Base-by-base conservation (phyloP, 2,329 filamentous ascomycete genomes). In the Macrophomina phaseolina region DNA sequence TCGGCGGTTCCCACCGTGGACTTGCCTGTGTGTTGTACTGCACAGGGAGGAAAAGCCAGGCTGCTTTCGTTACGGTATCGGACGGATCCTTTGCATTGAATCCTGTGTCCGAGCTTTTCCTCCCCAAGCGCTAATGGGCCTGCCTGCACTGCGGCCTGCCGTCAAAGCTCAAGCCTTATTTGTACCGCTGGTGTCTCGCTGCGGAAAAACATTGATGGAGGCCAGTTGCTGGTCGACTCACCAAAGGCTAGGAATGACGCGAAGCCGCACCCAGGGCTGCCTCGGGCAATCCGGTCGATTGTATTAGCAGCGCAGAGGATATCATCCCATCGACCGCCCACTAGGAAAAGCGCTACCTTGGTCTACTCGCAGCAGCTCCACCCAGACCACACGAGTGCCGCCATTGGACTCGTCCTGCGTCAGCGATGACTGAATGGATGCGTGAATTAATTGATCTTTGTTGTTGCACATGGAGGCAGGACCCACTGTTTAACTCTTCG, bases 141-240 rank as follows among this genome's bases (percentile, higher is more conserved):
- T 23, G 58, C 42, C 58, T 46, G 58, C 23, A 32, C 11, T 32
- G 42, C 14, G 7, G 5, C 16, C 12, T n/a, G 40, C 18, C 23
- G 58, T 62, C 58, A 48, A 46, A 49, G 58, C 58, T 62, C 58
- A 62, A 62, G 28, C n/a, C 45, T 62, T 62, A 62, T 36, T 42
- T 58, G 38, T 9, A 58, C 53, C 28, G 36, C 53, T 58, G 1
- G 11, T 42, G 9, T 55, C 52, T 36, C 52, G 52, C 52, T 55
- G 52, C 52, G 52, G 52, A 55, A 55, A 55, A 55, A 55, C 52
- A 40, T 55, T 9, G 18, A 55, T 12, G 7, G 32, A 32, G 11
- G n/a, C 8, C 11, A 7, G 16, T 18, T 9, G 32, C 16, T 12
- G 8, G 34, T 45, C 42, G 12, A 14, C 16, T 9, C 46, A 49